phyloP scores from a whole-genome alignment of 805 yeast species.

The Kazachstania taianensis region DNA sequence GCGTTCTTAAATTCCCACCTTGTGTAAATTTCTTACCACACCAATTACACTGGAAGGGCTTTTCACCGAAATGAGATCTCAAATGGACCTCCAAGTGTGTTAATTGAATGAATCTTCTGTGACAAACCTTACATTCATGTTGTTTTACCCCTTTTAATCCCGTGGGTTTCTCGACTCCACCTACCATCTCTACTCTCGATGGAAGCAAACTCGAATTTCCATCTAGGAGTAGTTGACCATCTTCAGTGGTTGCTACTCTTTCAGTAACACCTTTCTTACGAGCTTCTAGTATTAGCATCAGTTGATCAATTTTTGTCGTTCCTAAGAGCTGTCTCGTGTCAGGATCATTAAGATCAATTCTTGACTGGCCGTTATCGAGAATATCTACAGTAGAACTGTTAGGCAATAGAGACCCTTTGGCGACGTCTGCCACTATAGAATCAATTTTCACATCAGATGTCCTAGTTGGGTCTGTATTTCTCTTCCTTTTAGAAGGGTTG shows the following conservation, averaged over 20 bases:
- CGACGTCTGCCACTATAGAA: background rate
- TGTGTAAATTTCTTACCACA: slow-evolving; percentile 82
- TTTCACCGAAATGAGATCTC: slow-evolving; percentile 76
- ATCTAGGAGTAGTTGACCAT: slow-evolving; percentile 56
- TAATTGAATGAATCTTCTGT: slow-evolving; percentile 71
- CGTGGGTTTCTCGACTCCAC: slow-evolving; percentile 66
- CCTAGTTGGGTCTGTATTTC: too few species aligned
- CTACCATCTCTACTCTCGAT: slow-evolving; percentile 56
- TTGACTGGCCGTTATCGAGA: background rate
- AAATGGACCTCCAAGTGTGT: slow-evolving; percentile 88
- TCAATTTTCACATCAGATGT: background rate
- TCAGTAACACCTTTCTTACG: slow-evolving; percentile 64
- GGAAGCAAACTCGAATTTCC: slow-evolving; percentile 42
- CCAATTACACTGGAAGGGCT: slow-evolving; percentile 70
- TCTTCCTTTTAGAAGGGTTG: too few species aligned
- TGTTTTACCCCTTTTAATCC: slow-evolving; percentile 34
- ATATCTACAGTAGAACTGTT: background rate
- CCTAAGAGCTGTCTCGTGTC: slow-evolving; percentile 68
- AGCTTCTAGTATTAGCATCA: slow-evolving; percentile 87
- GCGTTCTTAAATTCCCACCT: slow-evolving; percentile 83
- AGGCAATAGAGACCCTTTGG: background rate
- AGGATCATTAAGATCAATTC: slow-evolving; percentile 32
- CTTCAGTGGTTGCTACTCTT: slow-evolving; percentile 52
- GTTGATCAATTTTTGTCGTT: slow-evolving; percentile 81
- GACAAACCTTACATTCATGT: slow-evolving; percentile 68